Evolutionary conservation across 2,329 filamentous ascomycete genomes (phyloP).

Genomic region (Stagonosporopsis vannaccii): DNA sequence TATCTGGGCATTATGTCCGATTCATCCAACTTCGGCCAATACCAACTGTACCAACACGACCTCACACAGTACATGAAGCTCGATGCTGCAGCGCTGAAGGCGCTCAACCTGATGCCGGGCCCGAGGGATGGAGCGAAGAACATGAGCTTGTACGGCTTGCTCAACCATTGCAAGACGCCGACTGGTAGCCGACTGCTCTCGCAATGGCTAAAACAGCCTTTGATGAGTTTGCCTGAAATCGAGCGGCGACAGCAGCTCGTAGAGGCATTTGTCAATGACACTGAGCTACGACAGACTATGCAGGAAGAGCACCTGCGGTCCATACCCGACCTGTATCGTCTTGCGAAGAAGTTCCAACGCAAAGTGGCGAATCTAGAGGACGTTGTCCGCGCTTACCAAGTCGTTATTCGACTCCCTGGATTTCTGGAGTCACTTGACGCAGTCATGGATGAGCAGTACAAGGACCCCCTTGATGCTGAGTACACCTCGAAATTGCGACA

Average conservation of each 20-base stretch:
- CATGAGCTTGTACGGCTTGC: conserved; percentile 92
- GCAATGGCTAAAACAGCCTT: conserved; percentile 96
- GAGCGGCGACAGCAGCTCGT: conserved; percentile 92
- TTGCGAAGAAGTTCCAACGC: conserved; percentile 94
- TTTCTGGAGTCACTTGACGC: conserved; percentile 89
- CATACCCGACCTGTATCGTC: conserved; percentile 90
- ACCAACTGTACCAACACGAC: conserved; percentile 96
- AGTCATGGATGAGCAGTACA: conserved; percentile 95
- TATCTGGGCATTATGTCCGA: conserved; percentile 92
- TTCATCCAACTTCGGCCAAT: conserved; percentile 94
- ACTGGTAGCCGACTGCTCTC: conserved; percentile 87
- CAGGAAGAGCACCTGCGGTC: conserved; percentile 94
- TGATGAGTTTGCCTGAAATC: conserved; percentile 91
- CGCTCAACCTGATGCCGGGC: conserved; percentile 96
- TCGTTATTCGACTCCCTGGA: conserved; percentile 87
- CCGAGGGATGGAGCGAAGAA: conserved; percentile 93
- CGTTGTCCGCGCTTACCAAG: conserved; percentile 93
- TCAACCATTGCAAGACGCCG: conserved; percentile 98
- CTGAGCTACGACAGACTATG: conserved; percentile 91
- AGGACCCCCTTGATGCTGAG: conserved; percentile 81
- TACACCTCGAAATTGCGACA: conserved; percentile 84
- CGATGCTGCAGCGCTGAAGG: conserved; percentile 91
- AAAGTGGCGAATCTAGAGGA: conserved; percentile 92
- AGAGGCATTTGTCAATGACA: conserved; percentile 92
- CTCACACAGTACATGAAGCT: conserved; percentile 98